Base-by-base conservation (phyloP, 768 basidiomycete species). In the Kwoniella sp. region DNA sequence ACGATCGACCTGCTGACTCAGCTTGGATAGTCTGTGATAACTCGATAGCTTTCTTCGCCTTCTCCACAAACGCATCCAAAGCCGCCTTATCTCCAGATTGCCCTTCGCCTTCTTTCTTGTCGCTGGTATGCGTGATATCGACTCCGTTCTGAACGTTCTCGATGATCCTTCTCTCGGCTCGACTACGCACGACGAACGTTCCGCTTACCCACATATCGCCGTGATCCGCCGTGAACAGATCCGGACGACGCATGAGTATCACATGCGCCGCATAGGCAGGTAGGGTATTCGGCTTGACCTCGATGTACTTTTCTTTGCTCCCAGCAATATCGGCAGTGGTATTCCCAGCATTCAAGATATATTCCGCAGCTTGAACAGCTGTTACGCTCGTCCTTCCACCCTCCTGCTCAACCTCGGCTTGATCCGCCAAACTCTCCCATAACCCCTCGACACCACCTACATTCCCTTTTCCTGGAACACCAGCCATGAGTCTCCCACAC, bases 361-460 rank as follows among this genome's bases (percentile, higher is more conserved):
- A 73, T 26, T 80, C 63, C 6, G 85, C 85, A 13, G 86, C 86
- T 57, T 88, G 82, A 2, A 80, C 62, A 24, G 88, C 78, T 0
- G 88, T 87, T 30, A 88, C 81, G 7, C 79, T 78, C 0, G 80
- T 74, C 88, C 89, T 91, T 19, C 40, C 40, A 3, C 17, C 40
- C 10, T 44, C 4, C 48, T 83, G 81, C 0, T 83, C 75, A 64
- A 86, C 50, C 46, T 61, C 52, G 7, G 19, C 15, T 44, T 19
- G 40, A 9, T 10, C 40, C n/a, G 58, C 19, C 44, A 63, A 70
- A 8, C 58, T 24, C 15, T 66, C 46, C 69, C 68, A 74, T 1
- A 76, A 46, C n/a, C 36, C 55, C n/a, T 69, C 62, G 3, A 66
- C 58, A 71, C 49, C 84, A 60, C 65, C 84, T 79, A 54, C 77